These are phyloP conservation scores for Capsella rubella DNA, from an alignment of 441 rosid species.

Conservation along the genomic window DNA sequence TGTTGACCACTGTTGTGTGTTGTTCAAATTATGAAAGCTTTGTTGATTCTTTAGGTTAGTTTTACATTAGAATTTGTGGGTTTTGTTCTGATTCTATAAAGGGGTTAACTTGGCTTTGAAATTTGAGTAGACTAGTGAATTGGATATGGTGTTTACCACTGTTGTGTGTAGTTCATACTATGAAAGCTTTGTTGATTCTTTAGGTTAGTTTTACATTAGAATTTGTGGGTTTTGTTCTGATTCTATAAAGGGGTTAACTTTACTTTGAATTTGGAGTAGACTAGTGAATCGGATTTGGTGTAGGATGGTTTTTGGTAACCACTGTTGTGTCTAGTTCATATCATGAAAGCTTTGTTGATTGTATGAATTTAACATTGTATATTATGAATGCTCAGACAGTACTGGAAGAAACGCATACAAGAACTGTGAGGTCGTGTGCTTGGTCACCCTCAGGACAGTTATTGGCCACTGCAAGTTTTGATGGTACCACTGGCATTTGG, in stretches of 20 bases:
- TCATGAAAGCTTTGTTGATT: background rate
- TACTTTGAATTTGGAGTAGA: too few species aligned
- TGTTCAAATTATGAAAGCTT: background rate
- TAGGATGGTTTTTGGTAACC: too few species aligned
- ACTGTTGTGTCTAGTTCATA: conserved; percentile 3
- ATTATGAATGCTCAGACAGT: conserved; percentile 65
- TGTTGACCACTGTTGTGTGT: conserved; percentile 3
- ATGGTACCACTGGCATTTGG: conserved; percentile 94
- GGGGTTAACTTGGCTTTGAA: too few species aligned
- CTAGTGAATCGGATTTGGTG: background rate
- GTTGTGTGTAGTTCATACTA: conserved; percentile 2
- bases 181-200: background rate
- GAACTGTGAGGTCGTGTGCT: conserved; percentile 93
- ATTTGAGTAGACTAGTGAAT: too few species aligned
- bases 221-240: too few species aligned
- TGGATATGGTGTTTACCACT: background rate
- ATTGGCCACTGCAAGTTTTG: conserved; percentile 91
- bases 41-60: background rate
- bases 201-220: too few species aligned
- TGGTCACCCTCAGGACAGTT: conserved; percentile 89
- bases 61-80: too few species aligned
- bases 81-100: too few species aligned
- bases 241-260: too few species aligned
- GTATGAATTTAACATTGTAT: background rate
- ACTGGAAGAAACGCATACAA: conserved; percentile 85